These are phyloP conservation scores for Cryptosporidium viatorum DNA, from an alignment of 169 alveolate genomes.

Conservation along the genomic window DNA sequence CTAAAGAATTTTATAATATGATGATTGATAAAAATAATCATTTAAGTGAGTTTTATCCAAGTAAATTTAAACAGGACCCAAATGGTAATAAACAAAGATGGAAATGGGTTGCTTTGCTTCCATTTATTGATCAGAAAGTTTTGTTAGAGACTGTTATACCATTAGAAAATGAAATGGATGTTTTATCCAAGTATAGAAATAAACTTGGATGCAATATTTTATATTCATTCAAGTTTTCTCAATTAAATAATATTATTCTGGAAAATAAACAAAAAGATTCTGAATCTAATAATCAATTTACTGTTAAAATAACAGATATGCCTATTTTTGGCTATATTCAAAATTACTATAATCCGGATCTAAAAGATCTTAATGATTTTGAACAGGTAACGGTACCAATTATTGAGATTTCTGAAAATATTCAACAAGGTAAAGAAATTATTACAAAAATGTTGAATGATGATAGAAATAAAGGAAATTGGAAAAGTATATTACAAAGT, in stretches of 20 bases:
- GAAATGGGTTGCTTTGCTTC: constrained; percentile 89
- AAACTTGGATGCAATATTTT: constrained; percentile 74
- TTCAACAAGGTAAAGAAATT: constrained; percentile 15
- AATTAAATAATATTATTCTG: not conserved
- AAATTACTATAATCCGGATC: not conserved
- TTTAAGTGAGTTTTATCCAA: constrained; percentile 84
- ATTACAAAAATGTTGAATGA: constrained; percentile 17
- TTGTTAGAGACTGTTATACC: constrained; percentile 81
- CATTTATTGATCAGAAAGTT: constrained; percentile 86
- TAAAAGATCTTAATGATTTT: not conserved
- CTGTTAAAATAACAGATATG: not conserved
- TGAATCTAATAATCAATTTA: not conserved
- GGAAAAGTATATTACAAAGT: constrained; percentile 45
- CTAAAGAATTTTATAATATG: constrained; percentile 83
- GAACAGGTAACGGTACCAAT: constrained; percentile 34
- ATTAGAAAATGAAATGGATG: constrained; percentile 79
- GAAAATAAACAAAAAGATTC: not conserved
- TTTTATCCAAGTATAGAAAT: constrained; percentile 82
- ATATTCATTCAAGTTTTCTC: constrained; percentile 34
- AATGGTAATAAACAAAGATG: constrained; percentile 85
- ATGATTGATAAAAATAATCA: constrained; percentile 84
- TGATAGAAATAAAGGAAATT: not conserved
- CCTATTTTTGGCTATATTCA: constrained; percentile 27
- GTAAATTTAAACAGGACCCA: constrained; percentile 85
- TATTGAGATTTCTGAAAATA: constrained; percentile 14